Evolutionary conservation across 2,329 filamentous ascomycete genomes (phyloP).

Genomic region (Fusarium nelsonii): DNA sequence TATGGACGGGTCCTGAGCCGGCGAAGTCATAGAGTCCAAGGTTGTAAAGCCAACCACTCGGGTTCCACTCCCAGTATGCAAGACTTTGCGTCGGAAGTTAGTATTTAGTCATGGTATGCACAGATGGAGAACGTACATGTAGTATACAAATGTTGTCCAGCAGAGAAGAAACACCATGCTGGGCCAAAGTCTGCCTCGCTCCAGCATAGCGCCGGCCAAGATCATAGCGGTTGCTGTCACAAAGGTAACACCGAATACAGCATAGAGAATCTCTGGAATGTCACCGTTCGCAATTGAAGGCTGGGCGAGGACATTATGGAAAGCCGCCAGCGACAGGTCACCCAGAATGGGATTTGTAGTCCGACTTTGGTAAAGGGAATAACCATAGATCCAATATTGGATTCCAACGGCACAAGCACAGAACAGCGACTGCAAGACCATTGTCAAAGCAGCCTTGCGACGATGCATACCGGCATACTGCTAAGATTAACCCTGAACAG

Average conservation of each 20-base stretch:
- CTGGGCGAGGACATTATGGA: conserved; percentile 54
- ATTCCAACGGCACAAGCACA: conserved; percentile 60
- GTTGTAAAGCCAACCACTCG: conserved; percentile 73
- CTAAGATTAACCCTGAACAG: background rate
- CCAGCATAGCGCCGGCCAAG: conserved; percentile 55
- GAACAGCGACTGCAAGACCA: conserved; percentile 62
- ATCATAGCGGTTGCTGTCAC: conserved; percentile 57
- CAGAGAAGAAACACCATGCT: conserved; percentile 73
- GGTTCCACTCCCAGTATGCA: conserved; percentile 76
- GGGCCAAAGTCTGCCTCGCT: conserved; percentile 53
- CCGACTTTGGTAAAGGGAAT: conserved; percentile 57
- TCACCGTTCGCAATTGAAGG: conserved; percentile 54
- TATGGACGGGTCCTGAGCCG: conserved; percentile 73
- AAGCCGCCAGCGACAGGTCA: conserved; percentile 53
- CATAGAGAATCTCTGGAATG: conserved; percentile 55
- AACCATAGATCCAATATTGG: conserved; percentile 62
- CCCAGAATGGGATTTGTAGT: conserved; percentile 53
- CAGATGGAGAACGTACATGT: conserved; percentile 39
- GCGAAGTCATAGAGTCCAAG: conserved; percentile 71
- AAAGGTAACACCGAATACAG: conserved; percentile 55
- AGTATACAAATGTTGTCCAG: conserved; percentile 76
- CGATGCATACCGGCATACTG: conserved; percentile 56
- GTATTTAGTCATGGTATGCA: fast-evolving
- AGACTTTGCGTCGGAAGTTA: conserved; percentile 50
- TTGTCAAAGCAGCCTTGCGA: conserved; percentile 56